These are phyloP conservation scores for Alternaria sp. DNA, from an alignment of 2,329 filamentous ascomycete species.

Conservation along the genomic window DNA sequence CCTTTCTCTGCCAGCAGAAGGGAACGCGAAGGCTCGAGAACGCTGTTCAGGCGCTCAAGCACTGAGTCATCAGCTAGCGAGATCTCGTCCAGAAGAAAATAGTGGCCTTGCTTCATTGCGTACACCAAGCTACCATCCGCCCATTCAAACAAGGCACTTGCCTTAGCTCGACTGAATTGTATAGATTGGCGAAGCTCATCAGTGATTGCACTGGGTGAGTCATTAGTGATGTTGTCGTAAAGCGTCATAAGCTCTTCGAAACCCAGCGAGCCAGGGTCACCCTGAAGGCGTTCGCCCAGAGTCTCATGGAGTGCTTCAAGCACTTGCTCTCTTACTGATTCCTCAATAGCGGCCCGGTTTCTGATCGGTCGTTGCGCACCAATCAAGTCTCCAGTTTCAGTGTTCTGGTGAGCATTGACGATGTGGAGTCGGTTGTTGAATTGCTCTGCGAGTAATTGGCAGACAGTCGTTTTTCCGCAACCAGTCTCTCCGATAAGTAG, in stretches of 20 bases:
- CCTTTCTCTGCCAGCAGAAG: slow-evolving; percentile 95
- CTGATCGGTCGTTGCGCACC: slow-evolving; percentile 91
- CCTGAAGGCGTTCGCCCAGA: slow-evolving; percentile 6
- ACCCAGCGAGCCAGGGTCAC: slow-evolving; percentile 28
- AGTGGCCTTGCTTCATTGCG: slow-evolving; percentile 87
- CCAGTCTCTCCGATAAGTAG: slow-evolving; percentile 95
- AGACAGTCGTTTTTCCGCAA: slow-evolving; percentile 96
- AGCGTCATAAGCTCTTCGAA: slow-evolving; percentile 59
- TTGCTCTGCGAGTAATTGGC: slow-evolving; percentile 86
- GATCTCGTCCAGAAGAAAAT: slow-evolving; percentile 96
- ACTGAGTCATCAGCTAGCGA: slow-evolving; percentile 98
- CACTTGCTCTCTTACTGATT: slow-evolving; percentile 69
- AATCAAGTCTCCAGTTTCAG: slow-evolving; percentile 96
- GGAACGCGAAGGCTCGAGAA: slow-evolving; percentile 85
- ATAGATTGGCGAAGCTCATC: slow-evolving; percentile 48
- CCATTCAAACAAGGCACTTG: slow-evolving; percentile 94
- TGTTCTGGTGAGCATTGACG: slow-evolving; percentile 97
- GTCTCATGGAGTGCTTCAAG: slow-evolving; percentile 37
- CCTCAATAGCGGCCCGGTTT: slow-evolving; percentile 77
- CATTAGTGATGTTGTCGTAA: slow-evolving; percentile 62
- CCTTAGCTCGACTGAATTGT: slow-evolving; percentile 63
- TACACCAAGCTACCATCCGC: slow-evolving; percentile 90
- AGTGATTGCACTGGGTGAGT: slow-evolving; percentile 57
- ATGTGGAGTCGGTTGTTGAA: slow-evolving; percentile 78
- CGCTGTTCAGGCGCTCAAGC: slow-evolving; percentile 92